phyloP scores from a whole-genome alignment of 345 rosid genomes.

The Lepidium didymum region DNA sequence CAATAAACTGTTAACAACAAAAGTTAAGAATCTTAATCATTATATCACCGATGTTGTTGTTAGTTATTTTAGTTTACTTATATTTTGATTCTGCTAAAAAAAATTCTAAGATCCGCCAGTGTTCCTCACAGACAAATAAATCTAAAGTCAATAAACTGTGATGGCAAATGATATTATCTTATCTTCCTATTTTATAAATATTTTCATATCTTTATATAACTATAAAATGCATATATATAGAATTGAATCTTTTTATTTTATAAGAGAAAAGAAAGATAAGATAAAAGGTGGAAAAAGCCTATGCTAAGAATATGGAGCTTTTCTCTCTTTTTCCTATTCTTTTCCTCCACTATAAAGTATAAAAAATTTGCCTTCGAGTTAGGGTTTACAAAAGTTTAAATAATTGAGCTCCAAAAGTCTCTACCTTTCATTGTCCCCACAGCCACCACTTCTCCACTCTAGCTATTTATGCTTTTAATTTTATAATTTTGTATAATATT shows the following conservation, averaged over 20 bases:
- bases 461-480: conserved; percentile 6
- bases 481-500: conserved; percentile 13
- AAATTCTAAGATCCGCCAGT: too few species aligned
- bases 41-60: too few species aligned
- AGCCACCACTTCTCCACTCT: conserved; percentile 29
- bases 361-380: conserved; percentile 24
- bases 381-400: conserved; percentile 17
- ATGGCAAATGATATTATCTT: too few species aligned
- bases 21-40: too few species aligned
- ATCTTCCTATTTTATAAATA: background rate
- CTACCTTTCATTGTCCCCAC: conserved; percentile 29
- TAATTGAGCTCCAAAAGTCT: conserved; percentile 33
- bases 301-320: conserved; percentile 32
- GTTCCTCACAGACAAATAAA: too few species aligned
- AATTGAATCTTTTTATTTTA: conserved; percentile 9
- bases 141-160: too few species aligned
- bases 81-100: too few species aligned
- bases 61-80: too few species aligned
- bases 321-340: conserved; percentile 16
- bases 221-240: background rate
- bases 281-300: conserved; percentile 26
- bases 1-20: too few species aligned
- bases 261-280: conserved; percentile 16
- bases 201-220: background rate
- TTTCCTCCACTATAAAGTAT: conserved; percentile 21